phyloP scores from a whole-genome alignment of 768 basidiomycete genomes.

The Termitomyces sp. region DNA sequence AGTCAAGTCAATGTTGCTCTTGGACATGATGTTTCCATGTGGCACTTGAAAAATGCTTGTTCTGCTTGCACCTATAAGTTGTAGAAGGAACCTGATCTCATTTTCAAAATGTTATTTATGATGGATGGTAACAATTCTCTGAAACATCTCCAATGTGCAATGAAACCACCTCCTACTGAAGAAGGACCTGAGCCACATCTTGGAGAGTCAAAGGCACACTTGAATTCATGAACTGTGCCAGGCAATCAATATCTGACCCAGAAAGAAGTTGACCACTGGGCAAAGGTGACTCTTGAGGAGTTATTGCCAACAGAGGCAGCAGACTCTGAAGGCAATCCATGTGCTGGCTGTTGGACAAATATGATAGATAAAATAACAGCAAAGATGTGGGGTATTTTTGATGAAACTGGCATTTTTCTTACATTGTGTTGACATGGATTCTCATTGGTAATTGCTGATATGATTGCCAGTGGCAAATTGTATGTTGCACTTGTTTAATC shows the following conservation, averaged over 20 bases:
- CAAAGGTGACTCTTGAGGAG: not conserved
- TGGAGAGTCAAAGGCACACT: not conserved
- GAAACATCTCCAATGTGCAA: slow-evolving; percentile 11
- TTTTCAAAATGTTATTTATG: slow-evolving; percentile 4
- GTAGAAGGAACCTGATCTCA: not conserved
- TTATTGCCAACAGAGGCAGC: not conserved
- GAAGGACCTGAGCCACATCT: not conserved
- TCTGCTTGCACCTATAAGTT: slow-evolving; percentile 3
- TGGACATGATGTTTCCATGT: not conserved
- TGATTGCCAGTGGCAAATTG: slow-evolving; percentile 26
- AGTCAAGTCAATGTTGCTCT: not conserved
- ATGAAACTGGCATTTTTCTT: slow-evolving; percentile 24
- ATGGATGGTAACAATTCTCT: slow-evolving; percentile 14
- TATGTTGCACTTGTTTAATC: slow-evolving; percentile 8
- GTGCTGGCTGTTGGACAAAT: slow-evolving; percentile 19
- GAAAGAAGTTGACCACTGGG: not conserved
- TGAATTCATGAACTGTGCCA: not conserved
- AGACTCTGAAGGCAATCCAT: slow-evolving; percentile 12
- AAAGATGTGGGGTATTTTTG: slow-evolving; percentile 26
- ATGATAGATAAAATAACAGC: slow-evolving; percentile 15
- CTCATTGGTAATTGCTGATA: slow-evolving; percentile 15
- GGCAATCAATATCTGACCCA: not conserved
- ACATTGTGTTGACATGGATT: slow-evolving; percentile 26
- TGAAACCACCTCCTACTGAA: not conserved
- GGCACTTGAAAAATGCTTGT: slow-evolving; percentile 1